Conservation (phyloP, 192 early-diverging fungal species). For the Coemansia biformis region DNA sequence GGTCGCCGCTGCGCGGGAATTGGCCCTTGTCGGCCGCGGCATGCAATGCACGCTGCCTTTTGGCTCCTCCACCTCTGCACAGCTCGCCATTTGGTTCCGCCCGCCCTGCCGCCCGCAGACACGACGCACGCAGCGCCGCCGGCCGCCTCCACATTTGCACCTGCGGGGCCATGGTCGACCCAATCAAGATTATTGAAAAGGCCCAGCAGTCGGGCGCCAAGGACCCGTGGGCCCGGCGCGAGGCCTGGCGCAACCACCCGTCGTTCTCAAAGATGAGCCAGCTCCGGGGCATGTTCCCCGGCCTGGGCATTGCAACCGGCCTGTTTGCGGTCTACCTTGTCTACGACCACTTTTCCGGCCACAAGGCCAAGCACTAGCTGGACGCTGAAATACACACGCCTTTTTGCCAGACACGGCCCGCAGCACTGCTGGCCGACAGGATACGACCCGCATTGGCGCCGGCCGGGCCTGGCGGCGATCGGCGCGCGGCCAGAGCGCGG, state of each 20-base stretch:
- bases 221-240: conserved; percentile 71
- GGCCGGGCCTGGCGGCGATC: too few relatives aligned
- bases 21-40: not conserved
- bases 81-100: too few relatives aligned
- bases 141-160: not conserved
- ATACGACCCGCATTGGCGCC: too few relatives aligned
- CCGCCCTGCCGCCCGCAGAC: too few relatives aligned
- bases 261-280: conserved; percentile 60
- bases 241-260: conserved; percentile 68
- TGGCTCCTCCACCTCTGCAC: too few relatives aligned
- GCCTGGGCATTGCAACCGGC: conserved; percentile 70
- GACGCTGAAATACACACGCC: not conserved
- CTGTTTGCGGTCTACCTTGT: conserved; percentile 67
- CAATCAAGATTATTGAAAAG: conserved; percentile 42
- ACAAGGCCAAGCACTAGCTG: conserved; percentile 32
- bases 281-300: conserved; percentile 66
- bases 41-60: too few relatives aligned
- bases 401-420: too few relatives aligned
- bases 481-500: too few relatives aligned
- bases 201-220: conserved; percentile 38
- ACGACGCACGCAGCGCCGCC: too few relatives aligned
- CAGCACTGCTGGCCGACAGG: too few relatives aligned
- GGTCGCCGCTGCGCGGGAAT: too few relatives aligned
- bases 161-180: conserved; percentile 31
- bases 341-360: conserved; percentile 57